Evolutionary conservation across 805 yeast species (phyloP), one percentile per base, ranked within the genome.

Genomic region (Saturnispora serradocipensis): DNA sequence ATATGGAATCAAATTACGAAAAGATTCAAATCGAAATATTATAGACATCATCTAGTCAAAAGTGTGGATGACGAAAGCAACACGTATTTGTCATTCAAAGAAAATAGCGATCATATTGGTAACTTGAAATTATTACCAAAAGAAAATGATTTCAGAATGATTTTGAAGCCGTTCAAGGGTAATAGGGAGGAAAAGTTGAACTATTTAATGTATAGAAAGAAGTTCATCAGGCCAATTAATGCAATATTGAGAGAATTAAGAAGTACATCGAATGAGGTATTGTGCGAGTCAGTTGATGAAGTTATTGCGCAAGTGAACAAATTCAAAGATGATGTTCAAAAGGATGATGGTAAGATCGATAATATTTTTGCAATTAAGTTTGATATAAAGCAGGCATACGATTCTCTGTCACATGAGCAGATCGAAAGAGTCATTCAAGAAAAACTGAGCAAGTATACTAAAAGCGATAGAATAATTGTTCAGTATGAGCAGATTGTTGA

Each of bases 341-440:
- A 54, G 16, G 59, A 61, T 0, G 40, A 20, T 2, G 22, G 42
- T 8, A 18, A 9, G 15, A 15, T 73, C 4, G 79, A 79, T 0
- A 47, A 56, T 1, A 55, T 82, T 0, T 76, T 70, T 59, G 76
- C 76, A 15, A 69, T 85, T 25, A 87, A 86, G 57, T 85, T 88
- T 64, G 98, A 90, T 63, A 80, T 86, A 56, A 74, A 73, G 51
- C 74, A 82, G 3, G 88, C 96, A 51, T 90, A 80, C 63, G 97
- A 91, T 59, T 76, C 81, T 2, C 69, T 89, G 16, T 81, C 86
- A 15, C 77, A 75, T 45, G 56, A 59, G 0, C 72, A 71, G 52
- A 54, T 61, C 4, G 40, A 52, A 13, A 48, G 53, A 7, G 49
- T 53, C 7, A 43, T 66, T 0, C 46, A 56, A 1, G 39, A 57